A percentile compares a stretch with the other conserved stretches of the same genome.
phyloP scores from a whole-genome alignment of 768 basidiomycete genomes.

The Podaxis sp. region DNA sequence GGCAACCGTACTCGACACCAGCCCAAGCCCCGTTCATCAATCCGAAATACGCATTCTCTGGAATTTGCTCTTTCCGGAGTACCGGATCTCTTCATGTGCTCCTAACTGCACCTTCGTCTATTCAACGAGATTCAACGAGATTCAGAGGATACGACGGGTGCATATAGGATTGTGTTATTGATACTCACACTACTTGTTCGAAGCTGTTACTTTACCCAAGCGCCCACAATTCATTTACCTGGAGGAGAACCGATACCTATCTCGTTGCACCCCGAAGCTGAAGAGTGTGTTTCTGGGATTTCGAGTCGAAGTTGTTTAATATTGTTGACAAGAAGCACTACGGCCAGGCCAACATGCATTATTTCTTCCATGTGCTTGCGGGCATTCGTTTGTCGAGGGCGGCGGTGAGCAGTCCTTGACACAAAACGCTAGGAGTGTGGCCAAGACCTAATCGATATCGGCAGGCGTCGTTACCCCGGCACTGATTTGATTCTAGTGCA shows the following conservation, averaged over 20 bases:
- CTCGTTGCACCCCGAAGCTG: not conserved
- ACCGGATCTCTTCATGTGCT: not conserved
- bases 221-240: not conserved
- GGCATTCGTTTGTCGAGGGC: not conserved
- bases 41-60: not conserved
- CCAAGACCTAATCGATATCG: not conserved
- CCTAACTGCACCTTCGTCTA: too few relatives aligned
- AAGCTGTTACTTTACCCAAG: not conserved
- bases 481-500: not conserved
- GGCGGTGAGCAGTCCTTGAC: not conserved
- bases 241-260: not conserved
- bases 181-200: not conserved
- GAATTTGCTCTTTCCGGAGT: not conserved
- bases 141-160: not conserved
- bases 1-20: not conserved
- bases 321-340: not conserved
- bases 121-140: not conserved
- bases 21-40: not conserved
- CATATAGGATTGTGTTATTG: not conserved
- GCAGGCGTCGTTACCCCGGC: not conserved
- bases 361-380: not conserved
- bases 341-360: not conserved
- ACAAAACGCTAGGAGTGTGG: slow-evolving; percentile 6
- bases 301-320: not conserved
- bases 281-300: not conserved